Conservation (phyloP, 1,284 basidiomycete genomes). For the Cryptococcus sp. region DNA sequence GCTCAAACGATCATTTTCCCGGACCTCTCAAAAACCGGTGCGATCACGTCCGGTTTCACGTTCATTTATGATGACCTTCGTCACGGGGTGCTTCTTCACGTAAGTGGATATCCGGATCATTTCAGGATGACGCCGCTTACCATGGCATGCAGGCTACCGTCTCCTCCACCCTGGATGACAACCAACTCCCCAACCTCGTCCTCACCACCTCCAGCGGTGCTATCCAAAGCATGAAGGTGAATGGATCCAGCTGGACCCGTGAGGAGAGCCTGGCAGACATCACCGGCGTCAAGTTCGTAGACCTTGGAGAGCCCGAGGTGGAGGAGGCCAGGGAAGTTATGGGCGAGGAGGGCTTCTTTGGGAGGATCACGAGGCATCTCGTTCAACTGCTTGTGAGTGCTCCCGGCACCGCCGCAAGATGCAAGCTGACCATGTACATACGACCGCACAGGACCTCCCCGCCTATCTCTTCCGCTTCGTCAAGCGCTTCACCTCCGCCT, state of each 20-base stretch:
- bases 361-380: constrained; percentile 61
- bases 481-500: constrained; percentile 68
- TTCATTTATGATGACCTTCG: constrained; percentile 68
- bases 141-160: constrained; percentile 22
- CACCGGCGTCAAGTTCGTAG: constrained; percentile 65
- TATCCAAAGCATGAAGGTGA: constrained; percentile 69
- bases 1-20: constrained; percentile 17
- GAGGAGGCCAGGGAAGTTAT: constrained; percentile 50
- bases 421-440: neutral
- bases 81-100: constrained; percentile 70
- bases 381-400: constrained; percentile 60
- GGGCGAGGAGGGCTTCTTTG: constrained; percentile 59
- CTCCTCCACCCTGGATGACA: constrained; percentile 13
- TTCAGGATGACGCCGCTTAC: constrained; percentile 1
- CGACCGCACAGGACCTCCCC: constrained; percentile 63
- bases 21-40: constrained; percentile 10
- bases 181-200: constrained; percentile 41
- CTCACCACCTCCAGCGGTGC: constrained; percentile 74
- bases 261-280: constrained; percentile 77
- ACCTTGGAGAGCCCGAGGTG: constrained; percentile 67
- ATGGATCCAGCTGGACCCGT: constrained; percentile 65
- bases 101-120: constrained; percentile 45
- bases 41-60: constrained; percentile 55
- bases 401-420: constrained; percentile 2
- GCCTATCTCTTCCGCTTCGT: constrained; percentile 65